Evolutionary conservation across 148 eudicot species (phyloP), one percentile per base, ranked within the genome.

Genomic region (Gaultheria prostrata): DNA sequence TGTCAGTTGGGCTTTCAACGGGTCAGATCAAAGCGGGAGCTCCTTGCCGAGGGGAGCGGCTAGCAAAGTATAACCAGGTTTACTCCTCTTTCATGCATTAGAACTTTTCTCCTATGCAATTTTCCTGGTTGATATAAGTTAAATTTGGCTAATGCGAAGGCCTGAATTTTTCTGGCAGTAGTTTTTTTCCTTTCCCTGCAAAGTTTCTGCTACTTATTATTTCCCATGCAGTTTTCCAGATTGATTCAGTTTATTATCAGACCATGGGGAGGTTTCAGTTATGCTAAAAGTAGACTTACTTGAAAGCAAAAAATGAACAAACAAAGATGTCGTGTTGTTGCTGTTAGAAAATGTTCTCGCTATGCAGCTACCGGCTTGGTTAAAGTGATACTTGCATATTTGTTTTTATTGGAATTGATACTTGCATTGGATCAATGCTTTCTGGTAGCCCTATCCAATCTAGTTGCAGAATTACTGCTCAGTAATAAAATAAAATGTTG

Each of bases 11-110:
- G 84, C 93, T 97, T 53, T 91, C 92, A 77, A 88, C 97, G 10
- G 93, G 97, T 84, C 99, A 93, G 89, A 90, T 97, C 82, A 94
- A 94, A 92, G 95, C 98, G 14, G 99, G 99, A 48, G 99, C 99
- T 43, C 99, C 98, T 56, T 93, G 97, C 88, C 91, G 99, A 85
- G 99, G 98, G 80, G 99, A 97, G 90, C 95, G 98, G 61, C 82
- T 97, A 26, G 92, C 95, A 83, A 97, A 97, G 87, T 97, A 97
- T 86, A 97, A 97, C 86, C 99, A 97, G 99, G 99, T 96, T 57
- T 59, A 72, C 84, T 77, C 76, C 70, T 63, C 67, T 80, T 78
- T 24, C 65, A 73, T 73, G 46, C 28, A n/a, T 65, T 77, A 48
- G 18, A 63, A 1, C 18, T 10, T 33, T 56, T 28, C 50, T 21